Evolutionary conservation across 352 stramenopile species (phyloP).

Genomic region (Globisporangium cederbergense): DNA sequence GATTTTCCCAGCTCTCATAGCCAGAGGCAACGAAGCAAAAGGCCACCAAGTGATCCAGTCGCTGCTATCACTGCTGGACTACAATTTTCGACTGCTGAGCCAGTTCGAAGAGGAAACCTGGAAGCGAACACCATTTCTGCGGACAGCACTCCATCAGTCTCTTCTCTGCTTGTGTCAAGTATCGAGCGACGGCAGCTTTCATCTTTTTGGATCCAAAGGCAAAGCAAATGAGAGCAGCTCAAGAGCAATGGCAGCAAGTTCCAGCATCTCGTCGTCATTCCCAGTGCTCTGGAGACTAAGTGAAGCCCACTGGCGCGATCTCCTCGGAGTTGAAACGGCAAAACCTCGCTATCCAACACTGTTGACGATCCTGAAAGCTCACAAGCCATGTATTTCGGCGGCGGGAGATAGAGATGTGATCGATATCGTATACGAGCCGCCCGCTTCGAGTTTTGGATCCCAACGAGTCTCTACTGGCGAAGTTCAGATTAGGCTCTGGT

Average conservation of each 20-base stretch:
- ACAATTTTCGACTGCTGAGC: constrained; percentile 6
- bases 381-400: too few species aligned
- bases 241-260: not conserved
- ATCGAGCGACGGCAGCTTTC: not conserved
- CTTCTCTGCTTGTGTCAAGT: constrained; percentile 3
- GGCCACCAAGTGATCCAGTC: constrained; percentile 2
- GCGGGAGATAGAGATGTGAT: not conserved
- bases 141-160: not conserved
- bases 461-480: not conserved
- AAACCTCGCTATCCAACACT: not conserved
- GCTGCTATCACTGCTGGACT: constrained; percentile 2
- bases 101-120: not conserved
- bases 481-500: not conserved
- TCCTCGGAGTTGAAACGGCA: not conserved
- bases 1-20: not conserved
- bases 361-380: constrained; percentile 3
- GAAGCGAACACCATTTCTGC: not conserved
- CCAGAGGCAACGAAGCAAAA: constrained; percentile 3
- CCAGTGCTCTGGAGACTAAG: constrained; percentile 6
- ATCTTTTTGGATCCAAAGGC: too few species aligned
- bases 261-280: not conserved
- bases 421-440: not conserved
- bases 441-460: not conserved
- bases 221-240: not conserved
- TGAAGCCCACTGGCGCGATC: constrained; percentile 3